Conservation (phyloP, 2,329 filamentous ascomycete species). For the Neopestalotiopsis rosae region DNA sequence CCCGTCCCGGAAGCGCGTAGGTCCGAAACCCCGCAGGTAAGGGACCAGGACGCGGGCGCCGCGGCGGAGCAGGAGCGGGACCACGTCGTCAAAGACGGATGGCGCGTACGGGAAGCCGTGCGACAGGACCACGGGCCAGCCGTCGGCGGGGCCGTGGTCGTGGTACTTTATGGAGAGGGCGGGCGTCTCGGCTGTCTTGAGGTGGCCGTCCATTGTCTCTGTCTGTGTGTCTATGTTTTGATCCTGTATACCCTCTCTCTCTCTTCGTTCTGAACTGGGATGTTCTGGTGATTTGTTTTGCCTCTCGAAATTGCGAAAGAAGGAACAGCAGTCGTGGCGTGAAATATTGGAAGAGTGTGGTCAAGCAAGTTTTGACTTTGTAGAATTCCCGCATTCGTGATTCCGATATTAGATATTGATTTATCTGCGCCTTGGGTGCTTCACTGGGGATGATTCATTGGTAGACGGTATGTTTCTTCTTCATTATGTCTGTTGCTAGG, state of each 20-base stretch:
- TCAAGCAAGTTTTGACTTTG: too few species aligned
- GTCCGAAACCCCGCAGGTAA: slow-evolving; percentile 33
- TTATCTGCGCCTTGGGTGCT: too few species aligned
- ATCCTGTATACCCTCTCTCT: too few species aligned
- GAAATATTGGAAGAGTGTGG: too few species aligned
- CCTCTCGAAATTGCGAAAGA: too few species aligned
- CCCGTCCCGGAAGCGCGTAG: slow-evolving; percentile 28
- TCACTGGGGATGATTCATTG: too few species aligned
- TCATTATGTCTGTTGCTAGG: not conserved
- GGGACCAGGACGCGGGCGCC: slow-evolving; percentile 34
- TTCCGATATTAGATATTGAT: too few species aligned
- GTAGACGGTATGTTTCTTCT: too few species aligned
- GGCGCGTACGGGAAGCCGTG: slow-evolving; percentile 36
- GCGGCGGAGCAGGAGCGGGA: slow-evolving; percentile 24
- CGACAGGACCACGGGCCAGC: slow-evolving; percentile 28
- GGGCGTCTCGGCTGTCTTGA: slow-evolving; percentile 8
- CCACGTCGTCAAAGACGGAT: slow-evolving; percentile 29
- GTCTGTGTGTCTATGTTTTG: too few species aligned
- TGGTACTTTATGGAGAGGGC: slow-evolving; percentile 25
- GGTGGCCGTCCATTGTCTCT: not conserved
- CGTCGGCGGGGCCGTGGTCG: slow-evolving; percentile 23
- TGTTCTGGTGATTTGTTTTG: too few species aligned
- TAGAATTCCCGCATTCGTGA: too few species aligned
- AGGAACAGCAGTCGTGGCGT: not conserved
- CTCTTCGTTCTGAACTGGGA: too few species aligned